A percentile compares a stretch with the other conserved stretches of the same genome.
These are phyloP conservation scores for Saksenaea oblongispora DNA, from an alignment of 371 early-diverging fungal species.

Conservation along the genomic window DNA sequence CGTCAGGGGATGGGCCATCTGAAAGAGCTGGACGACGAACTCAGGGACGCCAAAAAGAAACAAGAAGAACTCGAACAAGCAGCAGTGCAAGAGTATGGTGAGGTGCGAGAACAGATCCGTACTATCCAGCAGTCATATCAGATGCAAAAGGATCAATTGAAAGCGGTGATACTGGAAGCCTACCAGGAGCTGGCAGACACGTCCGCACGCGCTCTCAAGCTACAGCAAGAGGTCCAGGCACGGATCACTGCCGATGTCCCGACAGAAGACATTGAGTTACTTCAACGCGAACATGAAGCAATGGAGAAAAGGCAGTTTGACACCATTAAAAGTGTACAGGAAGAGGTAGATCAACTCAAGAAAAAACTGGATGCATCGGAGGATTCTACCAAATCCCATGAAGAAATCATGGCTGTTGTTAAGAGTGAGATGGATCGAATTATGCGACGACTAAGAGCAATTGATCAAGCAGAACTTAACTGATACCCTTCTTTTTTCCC, in stretches of 20 bases:
- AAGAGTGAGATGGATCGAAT: constrained; percentile 50
- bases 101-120: constrained; percentile 30
- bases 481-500: not conserved
- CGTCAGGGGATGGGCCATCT: constrained; percentile 49
- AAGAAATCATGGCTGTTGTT: constrained; percentile 40
- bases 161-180: constrained; percentile 32
- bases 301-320: constrained; percentile 18
- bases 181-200: constrained; percentile 38
- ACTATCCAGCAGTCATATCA: constrained; percentile 33
- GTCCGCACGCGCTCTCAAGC: constrained; percentile 28
- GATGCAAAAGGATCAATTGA: constrained; percentile 31
- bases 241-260: constrained; percentile 32
- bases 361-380: constrained; percentile 30
- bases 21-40: constrained; percentile 46
- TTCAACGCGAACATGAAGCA: constrained; percentile 28
- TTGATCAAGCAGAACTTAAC: constrained; percentile 31
- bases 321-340: constrained; percentile 29
- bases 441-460: constrained; percentile 42
- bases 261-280: constrained; percentile 25
- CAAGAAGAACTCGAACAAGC: constrained; percentile 37
- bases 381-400: constrained; percentile 32
- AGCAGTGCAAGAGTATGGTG: constrained; percentile 31
- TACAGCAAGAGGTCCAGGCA: constrained; percentile 42
- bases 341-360: constrained; percentile 32
- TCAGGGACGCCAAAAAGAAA: constrained; percentile 40